Evolutionary conservation across 306 rosid genomes (phyloP).

Genomic region (Lupinus albus): DNA sequence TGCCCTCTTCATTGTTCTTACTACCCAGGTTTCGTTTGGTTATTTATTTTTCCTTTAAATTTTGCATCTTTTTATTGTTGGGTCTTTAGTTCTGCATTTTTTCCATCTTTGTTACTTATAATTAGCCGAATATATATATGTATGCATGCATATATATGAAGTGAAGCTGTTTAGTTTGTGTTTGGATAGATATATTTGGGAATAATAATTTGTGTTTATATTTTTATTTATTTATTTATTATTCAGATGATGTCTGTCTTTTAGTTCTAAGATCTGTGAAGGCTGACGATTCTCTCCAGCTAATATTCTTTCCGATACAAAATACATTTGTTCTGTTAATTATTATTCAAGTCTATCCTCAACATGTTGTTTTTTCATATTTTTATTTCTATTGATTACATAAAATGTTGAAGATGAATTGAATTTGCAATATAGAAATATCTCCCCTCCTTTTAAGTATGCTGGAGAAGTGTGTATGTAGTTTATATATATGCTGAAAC

Average conservation of each 20-base stretch:
- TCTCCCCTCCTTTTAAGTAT: too few relatives aligned
- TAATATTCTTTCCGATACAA: background rate
- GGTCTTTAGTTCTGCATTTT: background rate
- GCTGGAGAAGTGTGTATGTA: too few relatives aligned
- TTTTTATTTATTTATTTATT: background rate
- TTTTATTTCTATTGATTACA: background rate
- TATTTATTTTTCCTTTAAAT: background rate
- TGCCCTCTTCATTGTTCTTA: constrained; percentile 75
- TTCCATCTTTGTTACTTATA: too few relatives aligned
- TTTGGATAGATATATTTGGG: background rate
- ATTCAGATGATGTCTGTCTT: background rate
- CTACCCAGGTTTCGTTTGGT: constrained; percentile 68
- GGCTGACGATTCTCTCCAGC: constrained; percentile 23
- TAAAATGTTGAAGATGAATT: too few relatives aligned
- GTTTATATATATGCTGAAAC: too few relatives aligned
- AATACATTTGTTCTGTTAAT: constrained; percentile 8
- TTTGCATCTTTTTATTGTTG: background rate
- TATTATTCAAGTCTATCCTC: constrained; percentile 6
- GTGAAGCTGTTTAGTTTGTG: too few relatives aligned
- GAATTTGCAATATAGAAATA: too few relatives aligned
- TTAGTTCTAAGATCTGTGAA: constrained; percentile 34
- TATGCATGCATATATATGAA: too few relatives aligned
- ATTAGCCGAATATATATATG: too few relatives aligned
- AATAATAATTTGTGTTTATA: background rate
- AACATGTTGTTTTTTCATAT: background rate